A percentile compares a stretch with the other conserved stretches of the same genome.
Conservation (phyloP, 306 rosid genomes). For the Trifolium pratense region DNA sequence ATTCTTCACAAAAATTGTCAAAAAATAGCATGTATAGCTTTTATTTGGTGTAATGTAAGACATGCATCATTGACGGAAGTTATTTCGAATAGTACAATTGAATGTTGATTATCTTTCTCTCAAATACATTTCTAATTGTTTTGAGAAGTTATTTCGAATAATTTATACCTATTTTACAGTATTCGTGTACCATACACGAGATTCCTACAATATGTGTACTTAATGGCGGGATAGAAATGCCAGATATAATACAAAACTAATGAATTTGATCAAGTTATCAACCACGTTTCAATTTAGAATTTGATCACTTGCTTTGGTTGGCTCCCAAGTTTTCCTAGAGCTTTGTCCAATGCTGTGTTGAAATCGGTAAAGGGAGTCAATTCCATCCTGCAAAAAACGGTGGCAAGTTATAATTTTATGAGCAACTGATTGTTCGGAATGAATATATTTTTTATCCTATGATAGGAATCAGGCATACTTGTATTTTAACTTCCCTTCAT, state of each 20-base stretch:
- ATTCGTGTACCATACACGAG: neutral
- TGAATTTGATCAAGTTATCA: neutral
- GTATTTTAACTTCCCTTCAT: conserved; percentile 77
- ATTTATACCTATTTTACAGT: neutral
- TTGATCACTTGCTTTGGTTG: conserved; percentile 89
- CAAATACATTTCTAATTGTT: neutral
- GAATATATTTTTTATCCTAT: neutral
- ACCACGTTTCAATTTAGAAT: conserved; percentile 50
- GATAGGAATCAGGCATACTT: conserved; percentile 54
- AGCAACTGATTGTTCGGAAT: neutral
- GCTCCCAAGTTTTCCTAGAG: conserved; percentile 92
- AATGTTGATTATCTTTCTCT: neutral
- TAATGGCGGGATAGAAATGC: conserved; percentile 8
- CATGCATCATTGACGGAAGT: neutral
- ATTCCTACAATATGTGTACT: neutral
- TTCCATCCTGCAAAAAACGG: conserved; percentile 69
- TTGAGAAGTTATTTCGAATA: neutral
- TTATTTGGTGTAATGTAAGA: neutral
- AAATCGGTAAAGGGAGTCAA: conserved; percentile 73
- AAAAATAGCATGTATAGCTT: neutral
- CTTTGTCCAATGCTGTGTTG: conserved; percentile 70
- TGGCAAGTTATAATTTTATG: conserved; percentile 1
- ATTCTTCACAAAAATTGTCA: neutral
- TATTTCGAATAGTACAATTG: neutral
- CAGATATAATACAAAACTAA: conserved; percentile 14